Conservation (phyloP, 345 rosid genomes). For the Salix dunnii region DNA sequence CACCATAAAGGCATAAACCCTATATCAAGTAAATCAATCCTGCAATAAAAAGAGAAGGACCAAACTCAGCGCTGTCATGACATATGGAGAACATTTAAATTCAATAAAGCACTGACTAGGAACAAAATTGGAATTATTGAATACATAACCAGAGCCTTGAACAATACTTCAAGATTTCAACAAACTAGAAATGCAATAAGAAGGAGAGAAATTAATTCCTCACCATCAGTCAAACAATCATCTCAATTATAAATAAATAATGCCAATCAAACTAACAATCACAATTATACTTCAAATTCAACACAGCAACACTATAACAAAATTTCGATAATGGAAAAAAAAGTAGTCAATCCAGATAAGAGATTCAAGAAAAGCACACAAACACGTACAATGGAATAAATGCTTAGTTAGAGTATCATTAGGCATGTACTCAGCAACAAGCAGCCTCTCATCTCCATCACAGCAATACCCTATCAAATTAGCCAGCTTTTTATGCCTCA, state of each 20-base stretch:
- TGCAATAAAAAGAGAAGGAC: neutral
- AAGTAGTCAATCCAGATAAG: neutral
- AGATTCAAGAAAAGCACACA: neutral
- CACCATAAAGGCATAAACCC: neutral
- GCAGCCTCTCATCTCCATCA: conserved; percentile 94
- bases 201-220: neutral
- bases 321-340: neutral
- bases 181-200: neutral
- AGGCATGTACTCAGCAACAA: conserved; percentile 96
- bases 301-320: neutral
- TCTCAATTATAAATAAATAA: neutral
- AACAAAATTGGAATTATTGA: neutral
- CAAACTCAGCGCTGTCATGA: neutral
- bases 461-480: conserved; percentile 97
- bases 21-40: neutral
- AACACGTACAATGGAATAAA: conserved; percentile 76
- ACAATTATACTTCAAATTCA: neutral
- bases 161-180: conserved; percentile 4
- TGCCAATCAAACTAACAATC: neutral
- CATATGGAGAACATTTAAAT: neutral
- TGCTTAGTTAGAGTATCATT: conserved; percentile 97
- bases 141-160: neutral
- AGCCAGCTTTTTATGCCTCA: conserved; percentile 76
- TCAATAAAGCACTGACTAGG: conserved; percentile 4
- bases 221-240: neutral